Evolutionary conservation across 306 rosid species (phyloP), one percentile per base, ranked within the genome.

Genomic region (Erythrophleum fordii): DNA sequence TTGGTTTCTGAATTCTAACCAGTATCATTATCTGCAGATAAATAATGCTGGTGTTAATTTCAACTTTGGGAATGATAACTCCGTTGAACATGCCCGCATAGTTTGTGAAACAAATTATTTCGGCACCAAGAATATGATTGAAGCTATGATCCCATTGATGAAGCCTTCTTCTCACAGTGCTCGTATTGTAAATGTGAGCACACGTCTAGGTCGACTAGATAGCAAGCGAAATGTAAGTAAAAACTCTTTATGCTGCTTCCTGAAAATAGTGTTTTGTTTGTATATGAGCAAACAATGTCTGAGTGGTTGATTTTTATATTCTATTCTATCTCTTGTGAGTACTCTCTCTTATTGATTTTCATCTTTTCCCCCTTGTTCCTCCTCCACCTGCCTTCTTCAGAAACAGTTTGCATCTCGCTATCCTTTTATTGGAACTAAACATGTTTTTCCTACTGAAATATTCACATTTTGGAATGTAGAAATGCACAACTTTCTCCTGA

Each of bases 71-170:
- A 80, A 87, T 84, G 89, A 88, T 23, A 91, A 88, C 71, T 82
- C 91, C 0, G 86, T 90, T 11, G 94, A 93, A 77, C 76, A 86
- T 83, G 90, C 97, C 13, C 84, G 73, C 31, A 87, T 70, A 26
- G 97, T 91, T 53, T 81, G 87, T 64, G 90, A 83, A 18, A 95
- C 99, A 73, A 93, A 95, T 83, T 95, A 95, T 73, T 86, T 81
- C 39, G 97, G 99, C 53, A 93, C 93, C 41, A 93, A 93, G 77
- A 90, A 86, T 18, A 93, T 95, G 97, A 88, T 86, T 42, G 82
- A 89, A 83, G 97, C 95, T 46, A 88, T 95, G 97, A 83, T 93
- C 75, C 99, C 97, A 35, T 79, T 95, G 83, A 92, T 95, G 95
- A 95, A 93, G 62, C 86, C 90, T 56, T 95, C 99, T 5, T 12